A percentile compares a stretch with the other conserved stretches of the same genome.
Evolutionary conservation across 2,329 filamentous ascomycete species (phyloP).

Genomic region (Exutisphaerella laricina): DNA sequence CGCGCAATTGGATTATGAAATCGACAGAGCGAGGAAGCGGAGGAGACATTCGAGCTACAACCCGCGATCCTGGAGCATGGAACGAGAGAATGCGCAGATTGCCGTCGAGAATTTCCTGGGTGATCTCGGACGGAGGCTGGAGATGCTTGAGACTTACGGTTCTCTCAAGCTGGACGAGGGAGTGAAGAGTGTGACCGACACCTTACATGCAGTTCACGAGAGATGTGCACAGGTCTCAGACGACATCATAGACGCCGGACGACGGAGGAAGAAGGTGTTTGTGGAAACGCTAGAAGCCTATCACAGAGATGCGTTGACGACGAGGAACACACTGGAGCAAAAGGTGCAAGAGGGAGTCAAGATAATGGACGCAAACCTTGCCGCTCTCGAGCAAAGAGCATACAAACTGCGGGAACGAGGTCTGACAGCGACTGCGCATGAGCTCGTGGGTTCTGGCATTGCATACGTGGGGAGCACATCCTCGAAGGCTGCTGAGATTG

Average conservation of each 20-base stretch:
- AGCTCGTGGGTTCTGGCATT: slow-evolving; percentile 70
- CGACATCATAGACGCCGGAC: slow-evolving; percentile 81
- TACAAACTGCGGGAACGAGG: slow-evolving; percentile 74
- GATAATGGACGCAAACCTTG: slow-evolving; percentile 76
- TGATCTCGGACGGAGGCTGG: slow-evolving; percentile 79
- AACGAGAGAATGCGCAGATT: slow-evolving; percentile 45
- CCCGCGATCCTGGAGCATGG: slow-evolving; percentile 39
- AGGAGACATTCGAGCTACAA: slow-evolving; percentile 46
- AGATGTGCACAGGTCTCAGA: slow-evolving; percentile 86
- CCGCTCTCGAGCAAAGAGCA: slow-evolving; percentile 77
- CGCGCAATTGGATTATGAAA: slow-evolving; percentile 31
- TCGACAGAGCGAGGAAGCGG: slow-evolving; percentile 34
- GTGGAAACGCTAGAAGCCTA: slow-evolving; percentile 85
- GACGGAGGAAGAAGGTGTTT: slow-evolving; percentile 76
- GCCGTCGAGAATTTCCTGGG: slow-evolving; percentile 70
- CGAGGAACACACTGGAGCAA: slow-evolving; percentile 81
- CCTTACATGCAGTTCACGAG: slow-evolving; percentile 77
- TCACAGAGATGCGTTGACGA: slow-evolving; percentile 79
- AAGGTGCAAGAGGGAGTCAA: slow-evolving; percentile 85
- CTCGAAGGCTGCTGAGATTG: slow-evolving; percentile 65
- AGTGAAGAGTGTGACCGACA: slow-evolving; percentile 77
- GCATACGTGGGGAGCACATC: slow-evolving; percentile 76
- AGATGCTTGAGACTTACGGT: slow-evolving; percentile 82
- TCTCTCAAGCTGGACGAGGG: slow-evolving; percentile 78
- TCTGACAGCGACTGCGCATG: slow-evolving; percentile 64